phyloP scores from a whole-genome alignment of 768 basidiomycete genomes.

The Rhizopogon vinicolor region DNA sequence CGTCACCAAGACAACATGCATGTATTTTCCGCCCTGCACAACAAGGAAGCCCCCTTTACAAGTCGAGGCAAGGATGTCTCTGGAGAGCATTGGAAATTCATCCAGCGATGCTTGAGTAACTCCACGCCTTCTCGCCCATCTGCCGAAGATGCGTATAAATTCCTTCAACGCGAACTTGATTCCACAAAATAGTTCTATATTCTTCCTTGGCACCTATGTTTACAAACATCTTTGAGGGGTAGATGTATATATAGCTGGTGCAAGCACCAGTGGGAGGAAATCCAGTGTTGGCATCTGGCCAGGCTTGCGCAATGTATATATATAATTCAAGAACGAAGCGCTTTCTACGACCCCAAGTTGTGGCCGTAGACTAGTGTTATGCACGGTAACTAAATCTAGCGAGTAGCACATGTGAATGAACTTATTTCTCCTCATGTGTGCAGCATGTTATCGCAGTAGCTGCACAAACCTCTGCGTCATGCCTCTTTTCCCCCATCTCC shows the following conservation, averaged over 20 bases:
- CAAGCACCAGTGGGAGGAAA: neutral
- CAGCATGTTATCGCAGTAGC: constrained; percentile 7
- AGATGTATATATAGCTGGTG: neutral
- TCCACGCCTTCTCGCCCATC: neutral
- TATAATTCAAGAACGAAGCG: too few species aligned
- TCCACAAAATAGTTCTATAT: neutral
- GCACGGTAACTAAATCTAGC: too few species aligned
- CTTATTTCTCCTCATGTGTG: too few species aligned
- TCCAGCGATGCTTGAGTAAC: neutral
- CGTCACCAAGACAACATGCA: too few species aligned
- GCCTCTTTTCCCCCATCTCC: constrained; percentile 8
- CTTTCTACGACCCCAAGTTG: too few species aligned
- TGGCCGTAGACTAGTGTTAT: too few species aligned
- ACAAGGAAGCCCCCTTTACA: neutral
- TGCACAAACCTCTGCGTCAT: constrained; percentile 9
- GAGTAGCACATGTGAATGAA: too few species aligned
- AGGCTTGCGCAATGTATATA: too few species aligned
- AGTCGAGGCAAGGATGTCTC: neutral
- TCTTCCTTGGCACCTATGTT: neutral
- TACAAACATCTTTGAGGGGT: neutral
- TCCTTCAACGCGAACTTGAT: neutral
- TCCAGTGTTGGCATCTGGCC: too few species aligned
- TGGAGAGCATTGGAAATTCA: neutral
- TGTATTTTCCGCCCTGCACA: neutral
- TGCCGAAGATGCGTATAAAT: neutral